Base-by-base conservation (phyloP, 176 grass and related monocot species). In the Oryza glumipatula region DNA sequence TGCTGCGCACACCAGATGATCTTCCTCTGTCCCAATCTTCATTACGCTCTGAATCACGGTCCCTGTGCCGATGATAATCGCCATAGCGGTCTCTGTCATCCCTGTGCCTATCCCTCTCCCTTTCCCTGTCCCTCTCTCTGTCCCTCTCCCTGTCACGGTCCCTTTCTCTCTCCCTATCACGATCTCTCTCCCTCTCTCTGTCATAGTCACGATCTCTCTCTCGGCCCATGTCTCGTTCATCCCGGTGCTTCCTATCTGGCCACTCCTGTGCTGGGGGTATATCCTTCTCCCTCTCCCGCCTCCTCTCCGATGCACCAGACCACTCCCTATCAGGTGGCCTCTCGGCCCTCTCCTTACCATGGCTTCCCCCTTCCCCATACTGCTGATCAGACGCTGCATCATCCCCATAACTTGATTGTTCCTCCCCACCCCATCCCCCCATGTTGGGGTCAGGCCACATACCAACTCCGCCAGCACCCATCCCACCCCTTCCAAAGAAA, bases 301-400 rank as follows among this genome's bases (percentile, higher is more conserved):
- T 92, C 76, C 91, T 92, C 35, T 97, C 92, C 43, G 88, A 48
- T 69, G 77, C 89, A 66, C 90, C 90, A 83, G 92, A 89, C 86
- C 92, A 89, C 35, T 94, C 92, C 47, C 90, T 85, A 67, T 97
- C 88, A 1, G 86, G 36, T 15, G 78, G 88, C 68, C 92, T 97
- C 30, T 97, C 94, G 5, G 81, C 86, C 68, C 92, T 97, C 38
- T 97, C 94, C 80, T 94, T 97, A 51, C 83, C 92, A 88, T 90
- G 87, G 80, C 84, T 92, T 26, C 75, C 91, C 12, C 88, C 91
- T 77, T 89, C 88, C 7, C 84, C 88, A 78, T 94, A 88, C 69
- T 94, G 94, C n/a, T 97, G 94, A 60, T 94, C 92, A 76, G 92
- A 97, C 14, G 85, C 94, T 19, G 89, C 89, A 85, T 97, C 94